These are phyloP conservation scores for Ceriops decandra DNA, from an alignment of 345 rosid species.

Conservation along the genomic window DNA sequence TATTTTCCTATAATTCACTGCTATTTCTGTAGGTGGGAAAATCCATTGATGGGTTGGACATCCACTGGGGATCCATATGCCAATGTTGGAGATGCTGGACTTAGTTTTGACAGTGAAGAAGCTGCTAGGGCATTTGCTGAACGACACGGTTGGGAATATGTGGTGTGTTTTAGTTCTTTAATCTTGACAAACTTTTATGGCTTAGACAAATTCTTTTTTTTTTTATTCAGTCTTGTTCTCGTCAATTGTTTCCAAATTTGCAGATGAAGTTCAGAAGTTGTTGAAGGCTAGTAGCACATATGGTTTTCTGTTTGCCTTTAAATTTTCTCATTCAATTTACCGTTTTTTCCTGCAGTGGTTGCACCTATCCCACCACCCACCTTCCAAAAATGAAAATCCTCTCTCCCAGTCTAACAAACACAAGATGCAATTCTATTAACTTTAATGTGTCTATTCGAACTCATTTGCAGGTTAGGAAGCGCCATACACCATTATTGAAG, in stretches of 20 bases:
- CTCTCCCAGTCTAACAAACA: not conserved
- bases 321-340: not conserved
- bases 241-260: not conserved
- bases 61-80: conserved; percentile 99
- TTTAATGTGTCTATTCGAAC: not conserved
- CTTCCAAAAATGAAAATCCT: not conserved
- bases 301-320: not conserved
- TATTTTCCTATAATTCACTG: not conserved
- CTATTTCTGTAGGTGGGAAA: conserved; percentile 74
- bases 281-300: not conserved
- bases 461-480: conserved; percentile 29
- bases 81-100: conserved; percentile 86
- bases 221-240: not conserved
- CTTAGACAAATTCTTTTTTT: not conserved
- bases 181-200: not conserved
- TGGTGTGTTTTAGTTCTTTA: conserved; percentile 35
- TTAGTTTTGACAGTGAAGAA: conserved; percentile 69
- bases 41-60: conserved; percentile 99
- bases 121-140: conserved; percentile 85
- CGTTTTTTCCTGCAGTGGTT: no score
- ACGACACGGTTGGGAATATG: conserved; percentile 87
- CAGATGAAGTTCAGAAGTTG: not conserved
- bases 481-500: conserved; percentile 29
- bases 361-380: no score
- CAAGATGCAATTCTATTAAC: not conserved